These are phyloP conservation scores for Dioscorea alata DNA, from an alignment of 106 monocot genomes.

Conservation along the genomic window DNA sequence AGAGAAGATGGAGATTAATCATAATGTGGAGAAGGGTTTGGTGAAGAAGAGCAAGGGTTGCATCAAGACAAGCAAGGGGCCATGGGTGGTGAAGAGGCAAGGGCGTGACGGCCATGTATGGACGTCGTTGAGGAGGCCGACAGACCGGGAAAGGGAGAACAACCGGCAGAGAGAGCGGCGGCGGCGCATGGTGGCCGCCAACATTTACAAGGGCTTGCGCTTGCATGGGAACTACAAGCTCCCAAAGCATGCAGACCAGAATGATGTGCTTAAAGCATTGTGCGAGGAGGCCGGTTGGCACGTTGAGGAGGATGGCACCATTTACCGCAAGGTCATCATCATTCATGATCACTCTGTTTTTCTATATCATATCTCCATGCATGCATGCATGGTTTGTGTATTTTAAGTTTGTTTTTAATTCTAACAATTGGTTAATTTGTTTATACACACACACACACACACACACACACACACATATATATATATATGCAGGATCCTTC, in stretches of 20 bases:
- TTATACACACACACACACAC: no score
- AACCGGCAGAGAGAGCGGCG: conserved; percentile 34
- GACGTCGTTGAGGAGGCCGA: conserved; percentile 20
- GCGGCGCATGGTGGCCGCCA: conserved; percentile 30
- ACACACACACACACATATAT: no score
- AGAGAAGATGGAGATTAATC: neutral
- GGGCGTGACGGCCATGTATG: neutral
- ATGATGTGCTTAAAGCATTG: conserved; percentile 43
- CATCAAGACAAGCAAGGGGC: neutral
- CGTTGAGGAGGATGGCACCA: conserved; percentile 41
- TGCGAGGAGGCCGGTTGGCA: conserved; percentile 41
- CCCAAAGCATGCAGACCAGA: conserved; percentile 43
- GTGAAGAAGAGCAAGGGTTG: neutral
- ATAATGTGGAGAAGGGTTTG: neutral
- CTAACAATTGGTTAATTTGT: no score
- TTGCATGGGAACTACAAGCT: conserved; percentile 30
- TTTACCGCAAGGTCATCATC: conserved; percentile 29
- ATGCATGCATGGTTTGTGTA: no score
- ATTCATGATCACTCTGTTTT: no score
- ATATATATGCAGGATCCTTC: no score
- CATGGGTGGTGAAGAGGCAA: neutral
- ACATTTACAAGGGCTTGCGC: conserved; percentile 36
- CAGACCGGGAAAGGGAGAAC: conserved; percentile 46
- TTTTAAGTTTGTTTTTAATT: no score
- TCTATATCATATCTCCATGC: no score